Percentiles rank a stretch among this genome's conserved stretches.
These are phyloP conservation scores for Solanum rostratum DNA, from an alignment of 257 asterid species.

Conservation along the genomic window DNA sequence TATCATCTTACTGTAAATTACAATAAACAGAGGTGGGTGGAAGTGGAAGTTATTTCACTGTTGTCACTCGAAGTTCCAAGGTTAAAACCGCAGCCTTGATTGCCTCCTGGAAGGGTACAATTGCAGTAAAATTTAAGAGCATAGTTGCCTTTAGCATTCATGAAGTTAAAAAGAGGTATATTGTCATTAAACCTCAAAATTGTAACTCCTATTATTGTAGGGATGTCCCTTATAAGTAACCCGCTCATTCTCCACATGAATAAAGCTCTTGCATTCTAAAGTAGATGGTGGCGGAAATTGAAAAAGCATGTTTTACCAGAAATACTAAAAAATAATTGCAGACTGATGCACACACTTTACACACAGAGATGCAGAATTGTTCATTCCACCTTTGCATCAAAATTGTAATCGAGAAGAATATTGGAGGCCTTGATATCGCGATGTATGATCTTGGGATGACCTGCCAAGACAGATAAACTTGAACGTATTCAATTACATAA, in stretches of 20 bases:
- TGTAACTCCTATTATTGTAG: background rate
- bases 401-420: constrained; percentile 68
- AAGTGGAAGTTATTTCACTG: background rate
- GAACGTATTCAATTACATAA: background rate
- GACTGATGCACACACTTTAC: background rate
- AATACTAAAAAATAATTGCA: background rate
- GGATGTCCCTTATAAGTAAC: background rate
- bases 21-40: background rate
- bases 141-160: background rate
- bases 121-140: background rate
- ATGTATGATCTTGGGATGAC: constrained; percentile 79
- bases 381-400: constrained; percentile 60
- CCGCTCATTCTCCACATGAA: background rate
- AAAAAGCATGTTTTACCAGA: background rate
- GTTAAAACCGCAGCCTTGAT: background rate
- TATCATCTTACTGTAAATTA: background rate
- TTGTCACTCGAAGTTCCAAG: background rate
- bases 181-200: background rate
- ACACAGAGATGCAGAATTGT: background rate
- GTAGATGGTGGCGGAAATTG: background rate
- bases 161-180: background rate
- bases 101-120: background rate
- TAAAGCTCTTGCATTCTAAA: background rate
- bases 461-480: constrained; percentile 30
- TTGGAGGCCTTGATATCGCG: constrained; percentile 87